Evolutionary conservation across 345 rosid genomes (phyloP).

Genomic region (Melaleuca quinquenervia): DNA sequence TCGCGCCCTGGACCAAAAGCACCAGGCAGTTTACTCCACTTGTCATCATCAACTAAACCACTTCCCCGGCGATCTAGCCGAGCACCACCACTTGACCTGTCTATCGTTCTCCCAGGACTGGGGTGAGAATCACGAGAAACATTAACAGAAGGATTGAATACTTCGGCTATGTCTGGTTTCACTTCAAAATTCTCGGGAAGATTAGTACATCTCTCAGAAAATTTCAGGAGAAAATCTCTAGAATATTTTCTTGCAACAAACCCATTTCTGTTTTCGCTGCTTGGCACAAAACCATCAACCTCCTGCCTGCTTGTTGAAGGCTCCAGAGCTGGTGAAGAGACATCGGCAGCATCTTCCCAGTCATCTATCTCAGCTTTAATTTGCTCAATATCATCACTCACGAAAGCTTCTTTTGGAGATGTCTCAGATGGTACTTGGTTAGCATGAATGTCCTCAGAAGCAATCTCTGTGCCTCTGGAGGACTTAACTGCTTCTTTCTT

Average conservation of each 20-base stretch:
- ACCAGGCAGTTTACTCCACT: slow-evolving; percentile 50
- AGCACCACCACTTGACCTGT: slow-evolving; percentile 52
- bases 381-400: slow-evolving; percentile 18
- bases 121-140: slow-evolving; percentile 41
- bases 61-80: slow-evolving; percentile 69
- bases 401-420: slow-evolving; percentile 10
- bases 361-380: slow-evolving; percentile 74
- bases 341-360: slow-evolving; percentile 97
- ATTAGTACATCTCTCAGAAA: slow-evolving; percentile 49
- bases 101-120: slow-evolving; percentile 48
- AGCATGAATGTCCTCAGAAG: slow-evolving; percentile 11
- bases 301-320: slow-evolving; percentile 17
- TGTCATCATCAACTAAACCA: slow-evolving; percentile 49
- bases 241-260: slow-evolving; percentile 67
- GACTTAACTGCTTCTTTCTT: slow-evolving; percentile 37
- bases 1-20: slow-evolving; percentile 46
- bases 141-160: slow-evolving; percentile 19
- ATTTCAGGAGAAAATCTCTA: slow-evolving; percentile 83
- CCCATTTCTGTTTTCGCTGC: slow-evolving; percentile 7
- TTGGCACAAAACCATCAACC: slow-evolving; percentile 5
- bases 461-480: slow-evolving; percentile 17
- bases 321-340: slow-evolving; percentile 72
- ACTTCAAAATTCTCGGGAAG: slow-evolving; percentile 61
- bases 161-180: slow-evolving; percentile 36
- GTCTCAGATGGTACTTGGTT: slow-evolving; percentile 24